phyloP scores from a whole-genome alignment of 2,329 filamentous ascomycete genomes.

The Tolypocladium tropicale region DNA sequence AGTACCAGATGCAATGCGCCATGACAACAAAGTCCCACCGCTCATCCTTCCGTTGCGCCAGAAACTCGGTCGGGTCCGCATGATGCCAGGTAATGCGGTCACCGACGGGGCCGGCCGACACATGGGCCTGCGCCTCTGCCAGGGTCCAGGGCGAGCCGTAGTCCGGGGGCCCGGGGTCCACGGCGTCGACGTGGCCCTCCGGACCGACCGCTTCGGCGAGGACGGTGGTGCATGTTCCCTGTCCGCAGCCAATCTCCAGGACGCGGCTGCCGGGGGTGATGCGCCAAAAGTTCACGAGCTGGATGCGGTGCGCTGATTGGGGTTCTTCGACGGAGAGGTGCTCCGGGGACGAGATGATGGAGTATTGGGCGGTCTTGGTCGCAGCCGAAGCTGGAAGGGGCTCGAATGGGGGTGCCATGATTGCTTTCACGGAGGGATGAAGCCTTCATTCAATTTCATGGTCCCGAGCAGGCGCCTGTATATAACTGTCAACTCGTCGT shows the following conservation, averaged over 20 bases:
- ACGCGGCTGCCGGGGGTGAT: conserved; percentile 29
- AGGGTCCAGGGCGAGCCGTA: conserved; percentile 42
- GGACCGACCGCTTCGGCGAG: conserved; percentile 37
- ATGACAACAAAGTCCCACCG: conserved; percentile 36
- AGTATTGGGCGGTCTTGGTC: background rate
- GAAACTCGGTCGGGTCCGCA: conserved; percentile 23
- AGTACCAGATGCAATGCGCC: conserved; percentile 44
- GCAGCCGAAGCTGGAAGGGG: background rate
- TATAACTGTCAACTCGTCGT: background rate
- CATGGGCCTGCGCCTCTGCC: conserved; percentile 33
- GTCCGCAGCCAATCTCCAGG: conserved; percentile 50
- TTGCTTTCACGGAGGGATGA: background rate
- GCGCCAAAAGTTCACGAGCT: conserved; percentile 23
- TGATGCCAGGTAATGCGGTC: conserved; percentile 32
- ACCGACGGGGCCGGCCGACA: conserved; percentile 29
- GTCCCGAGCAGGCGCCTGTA: background rate
- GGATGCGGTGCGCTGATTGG: conserved; percentile 24
- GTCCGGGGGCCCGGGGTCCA: conserved; percentile 39
- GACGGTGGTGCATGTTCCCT: conserved; percentile 45
- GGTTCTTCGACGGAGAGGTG: conserved; percentile 9
- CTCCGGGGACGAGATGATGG: background rate
- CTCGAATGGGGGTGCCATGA: background rate
- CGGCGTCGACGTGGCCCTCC: conserved; percentile 33
- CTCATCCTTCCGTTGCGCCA: conserved; percentile 13
- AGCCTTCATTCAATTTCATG: no score